Evolutionary conservation across 2,329 filamentous ascomycete species (phyloP).

Genomic region (Ophiostoma piceae): DNA sequence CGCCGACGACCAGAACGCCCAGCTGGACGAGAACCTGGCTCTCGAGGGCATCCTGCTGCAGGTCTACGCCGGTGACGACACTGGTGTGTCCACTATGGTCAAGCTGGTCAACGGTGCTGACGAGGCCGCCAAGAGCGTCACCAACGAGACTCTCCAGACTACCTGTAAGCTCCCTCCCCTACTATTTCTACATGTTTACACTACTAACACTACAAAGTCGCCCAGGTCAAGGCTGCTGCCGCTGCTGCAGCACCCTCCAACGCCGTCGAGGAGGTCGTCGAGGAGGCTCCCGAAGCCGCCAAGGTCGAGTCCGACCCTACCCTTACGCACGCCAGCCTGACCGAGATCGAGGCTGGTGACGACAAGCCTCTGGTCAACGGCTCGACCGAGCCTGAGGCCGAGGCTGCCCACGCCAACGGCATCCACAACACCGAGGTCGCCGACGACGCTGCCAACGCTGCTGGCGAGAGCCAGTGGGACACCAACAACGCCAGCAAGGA

Average conservation of each 20-base stretch:
- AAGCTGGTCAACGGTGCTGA: constrained; percentile 69
- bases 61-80: constrained; percentile 73
- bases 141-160: constrained; percentile 59
- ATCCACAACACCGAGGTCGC: constrained; percentile 46
- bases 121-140: constrained; percentile 61
- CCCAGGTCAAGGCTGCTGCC: constrained; percentile 53
- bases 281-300: constrained; percentile 31
- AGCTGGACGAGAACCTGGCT: constrained; percentile 68
- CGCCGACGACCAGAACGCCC: constrained; percentile 60
- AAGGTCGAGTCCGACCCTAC: constrained; percentile 57
- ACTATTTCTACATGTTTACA: not conserved
- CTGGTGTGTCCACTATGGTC: constrained; percentile 67
- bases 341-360: constrained; percentile 54
- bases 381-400: constrained; percentile 16
- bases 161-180: constrained; percentile 53
- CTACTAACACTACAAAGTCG: constrained; percentile 39
- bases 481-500: constrained; percentile 36
- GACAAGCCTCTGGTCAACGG: constrained; percentile 24
- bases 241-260: constrained; percentile 47
- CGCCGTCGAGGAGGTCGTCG: constrained; percentile 34
- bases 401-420: constrained; percentile 22
- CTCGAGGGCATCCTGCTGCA: constrained; percentile 74
- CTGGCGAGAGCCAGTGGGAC: constrained; percentile 65
- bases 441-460: constrained; percentile 53
- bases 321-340: constrained; percentile 59